Base-by-base conservation (phyloP, 2,329 filamentous ascomycete genomes). In the Neofusicoccum umdonicola region DNA sequence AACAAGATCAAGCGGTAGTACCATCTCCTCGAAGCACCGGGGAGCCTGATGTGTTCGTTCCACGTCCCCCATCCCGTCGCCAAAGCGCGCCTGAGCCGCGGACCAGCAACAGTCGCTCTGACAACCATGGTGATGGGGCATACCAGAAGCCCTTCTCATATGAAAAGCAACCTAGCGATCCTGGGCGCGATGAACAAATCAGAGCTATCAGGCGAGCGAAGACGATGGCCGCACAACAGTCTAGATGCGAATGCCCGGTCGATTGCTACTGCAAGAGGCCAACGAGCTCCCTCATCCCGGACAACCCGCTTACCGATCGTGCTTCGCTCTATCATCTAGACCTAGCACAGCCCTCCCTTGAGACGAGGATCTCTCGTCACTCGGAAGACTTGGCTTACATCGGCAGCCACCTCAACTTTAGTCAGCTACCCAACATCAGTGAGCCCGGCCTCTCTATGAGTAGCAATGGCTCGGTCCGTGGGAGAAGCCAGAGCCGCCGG, bases 251-350 rank as follows among this genome's bases (percentile, higher is more conserved):
- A 11, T 64, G 62, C 35, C 42, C 42, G 9, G 22, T 31, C 5
- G 35, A 64, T 27, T 64, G 62, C 19, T 19, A 51, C 12, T 64
- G 62, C 52, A 58, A 45, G 37, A 47, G 62, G 35, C 62, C 62
- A 19, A 42, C 34, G n/a, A 64, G 62, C 45, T 64, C 62, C 19
- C 34, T 64, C 13, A 34, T 60, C 27, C 52, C 52, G 3, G 54
- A 64, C 19, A 48, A 41, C 15, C 44, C 62, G 17, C 52, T 64
- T 17, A 45, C 35, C 1, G 62, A 64, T n/a, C 35, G 62, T 8
- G 44, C 52, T 31, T 64, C 62, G 15, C 52, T 64, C 37, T 50
- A 44, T 19, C 42, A 34, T n/a, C 52, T 64, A 11, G 62, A 64
- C 27, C 62, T 64, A 39, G 62, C 62, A 37, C 62, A 57, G 15